Base-by-base conservation (phyloP, 2,329 filamentous ascomycete species). In the Apiospora malaysiana region DNA sequence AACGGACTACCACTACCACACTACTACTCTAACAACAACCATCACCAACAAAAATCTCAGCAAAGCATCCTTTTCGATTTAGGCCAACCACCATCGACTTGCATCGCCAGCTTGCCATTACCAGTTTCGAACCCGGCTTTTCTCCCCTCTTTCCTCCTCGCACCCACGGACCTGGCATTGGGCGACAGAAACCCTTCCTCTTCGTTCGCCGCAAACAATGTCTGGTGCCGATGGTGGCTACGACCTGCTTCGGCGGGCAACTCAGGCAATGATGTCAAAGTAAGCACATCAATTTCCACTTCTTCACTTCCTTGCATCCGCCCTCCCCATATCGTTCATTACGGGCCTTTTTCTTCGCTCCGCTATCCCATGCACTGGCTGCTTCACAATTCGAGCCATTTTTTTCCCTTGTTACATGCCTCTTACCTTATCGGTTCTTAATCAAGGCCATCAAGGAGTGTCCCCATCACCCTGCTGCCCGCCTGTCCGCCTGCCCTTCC, bases 251-350 rank as follows among this genome's bases (percentile, higher is more conserved):
- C 84, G 86, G 77, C 84, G 88, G 79, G 88, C 88, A 73, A 90
- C 88, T n/a, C 87, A 90, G 77, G 86, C 86, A 75, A 87, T 90
- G 85, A 86, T 86, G 83, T 89, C 87, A 81, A 90, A 83, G 87
- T 89, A 85, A 79, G 87, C 71, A 70, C 68, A 63, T 74, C 70
- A 63, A 69, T 74, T 74, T 70, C 73, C 72, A 67, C 75, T 71
- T 72, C 73, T 76, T 72, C 69, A 73, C 69, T 74, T 76, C 73
- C 40, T 76, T 74, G 72, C 71, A 66, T 71, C 68, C 49, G 45
- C 65, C 32, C 42, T 63, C 32, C 71, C 67, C 46, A 49, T 56
- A 49, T 68, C 66, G 43, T 47, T 45, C 66, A 49, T 68, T 68
- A 46, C 67, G 67, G 46, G 45, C 67, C 46, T 56, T 68, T 69